phyloP scores from a whole-genome alignment of 352 stramenopile genomes.

The Globisporangium cylindrosporum region DNA sequence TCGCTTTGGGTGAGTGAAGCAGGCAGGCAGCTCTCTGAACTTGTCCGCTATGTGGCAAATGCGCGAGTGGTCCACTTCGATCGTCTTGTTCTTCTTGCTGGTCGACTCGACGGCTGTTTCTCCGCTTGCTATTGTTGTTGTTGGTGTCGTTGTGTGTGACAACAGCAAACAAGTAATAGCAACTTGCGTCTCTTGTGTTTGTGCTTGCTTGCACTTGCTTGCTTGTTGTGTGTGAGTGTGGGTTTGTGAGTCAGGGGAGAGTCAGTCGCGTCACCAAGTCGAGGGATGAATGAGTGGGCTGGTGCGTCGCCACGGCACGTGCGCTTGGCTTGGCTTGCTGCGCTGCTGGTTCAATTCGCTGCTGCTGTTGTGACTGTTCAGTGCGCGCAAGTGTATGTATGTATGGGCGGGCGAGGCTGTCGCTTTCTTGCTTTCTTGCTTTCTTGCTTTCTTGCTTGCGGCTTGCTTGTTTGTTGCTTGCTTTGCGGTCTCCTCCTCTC shows the following conservation, averaged over 20 bases:
- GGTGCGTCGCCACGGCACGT: conserved; percentile 1
- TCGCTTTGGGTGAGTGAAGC: background rate
- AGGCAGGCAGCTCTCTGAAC: background rate
- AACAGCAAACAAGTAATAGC: background rate
- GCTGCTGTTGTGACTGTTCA: background rate
- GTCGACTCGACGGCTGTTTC: background rate
- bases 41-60: background rate
- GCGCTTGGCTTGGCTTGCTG: background rate
- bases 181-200: background rate
- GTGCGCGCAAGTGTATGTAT: background rate
- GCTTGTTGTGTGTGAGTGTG: background rate
- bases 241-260: conserved; percentile 8
- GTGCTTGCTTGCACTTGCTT: background rate
- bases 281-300: conserved; percentile 1
- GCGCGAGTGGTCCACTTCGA: background rate
- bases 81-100: background rate
- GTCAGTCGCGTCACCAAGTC: background rate
- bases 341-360: background rate
- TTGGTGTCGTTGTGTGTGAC: background rate
- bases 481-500: background rate
- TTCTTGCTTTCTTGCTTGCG: conserved; percentile 1
- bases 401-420: background rate
- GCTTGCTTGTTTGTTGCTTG: background rate
- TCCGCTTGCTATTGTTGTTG: background rate
- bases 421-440: conserved; percentile 1